These are phyloP conservation scores for Samsoniella hepiali DNA, from an alignment of 2,329 filamentous ascomycete species.

Conservation along the genomic window DNA sequence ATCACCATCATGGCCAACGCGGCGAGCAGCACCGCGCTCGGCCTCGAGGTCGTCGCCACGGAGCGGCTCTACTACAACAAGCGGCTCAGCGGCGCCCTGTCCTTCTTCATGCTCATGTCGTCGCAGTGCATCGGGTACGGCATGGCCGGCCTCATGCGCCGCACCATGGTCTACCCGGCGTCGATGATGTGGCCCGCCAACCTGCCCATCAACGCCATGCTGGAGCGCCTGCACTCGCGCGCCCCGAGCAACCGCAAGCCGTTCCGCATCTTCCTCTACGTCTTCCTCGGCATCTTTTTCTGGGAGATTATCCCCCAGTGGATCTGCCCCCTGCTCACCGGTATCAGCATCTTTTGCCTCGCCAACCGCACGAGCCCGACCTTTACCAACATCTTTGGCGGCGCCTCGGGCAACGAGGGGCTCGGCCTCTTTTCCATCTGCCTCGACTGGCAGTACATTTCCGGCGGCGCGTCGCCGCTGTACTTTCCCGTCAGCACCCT, in stretches of 20 bases:
- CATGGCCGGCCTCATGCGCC: slow-evolving; percentile 45
- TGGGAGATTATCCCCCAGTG: slow-evolving; percentile 50
- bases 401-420: slow-evolving; percentile 36
- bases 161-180: slow-evolving; percentile 44
- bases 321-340: slow-evolving; percentile 41
- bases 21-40: slow-evolving; percentile 32
- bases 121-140: slow-evolving; percentile 50
- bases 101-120: slow-evolving; percentile 44
- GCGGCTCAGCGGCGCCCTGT: slow-evolving; percentile 36
- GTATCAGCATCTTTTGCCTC: slow-evolving; percentile 41
- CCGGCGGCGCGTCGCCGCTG: slow-evolving; percentile 31
- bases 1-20: slow-evolving; percentile 43
- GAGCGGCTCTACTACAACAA: slow-evolving; percentile 46
- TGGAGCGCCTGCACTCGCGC: slow-evolving; percentile 30
- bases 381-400: slow-evolving; percentile 50
- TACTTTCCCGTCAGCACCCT: slow-evolving; percentile 38
- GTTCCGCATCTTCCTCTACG: slow-evolving; percentile 39
- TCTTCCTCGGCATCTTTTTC: slow-evolving; percentile 38
- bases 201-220: slow-evolving; percentile 29
- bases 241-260: slow-evolving; percentile 35
- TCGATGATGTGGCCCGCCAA: slow-evolving; percentile 37
- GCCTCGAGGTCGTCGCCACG: slow-evolving; percentile 41
- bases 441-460: slow-evolving; percentile 43
- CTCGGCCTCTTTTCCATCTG: slow-evolving; percentile 39
- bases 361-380: slow-evolving; percentile 39